Conservation (phyloP, 2,329 filamentous ascomycete genomes). For the Rutstroemia sp. region DNA sequence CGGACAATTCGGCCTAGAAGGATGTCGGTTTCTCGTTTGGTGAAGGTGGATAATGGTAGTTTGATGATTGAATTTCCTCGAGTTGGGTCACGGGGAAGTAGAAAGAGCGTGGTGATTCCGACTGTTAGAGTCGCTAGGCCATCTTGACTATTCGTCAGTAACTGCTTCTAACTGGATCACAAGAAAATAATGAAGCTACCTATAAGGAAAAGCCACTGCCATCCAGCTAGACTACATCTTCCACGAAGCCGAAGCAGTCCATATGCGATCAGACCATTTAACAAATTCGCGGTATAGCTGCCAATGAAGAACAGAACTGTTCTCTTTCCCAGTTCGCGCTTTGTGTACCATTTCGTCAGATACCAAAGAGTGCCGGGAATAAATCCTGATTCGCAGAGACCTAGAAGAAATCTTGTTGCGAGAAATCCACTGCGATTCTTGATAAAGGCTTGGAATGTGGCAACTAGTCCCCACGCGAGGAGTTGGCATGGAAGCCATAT, state of each 20-base stretch:
- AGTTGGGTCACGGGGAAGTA: constrained; percentile 6
- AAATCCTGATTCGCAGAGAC: constrained; percentile 38
- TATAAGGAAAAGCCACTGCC: constrained; percentile 46
- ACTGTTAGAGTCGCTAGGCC: constrained; percentile 16
- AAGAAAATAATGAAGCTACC: neutral
- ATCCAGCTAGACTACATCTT: constrained; percentile 43
- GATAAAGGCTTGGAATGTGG: constrained; percentile 40
- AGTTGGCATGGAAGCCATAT: constrained; percentile 44
- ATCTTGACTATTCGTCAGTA: neutral
- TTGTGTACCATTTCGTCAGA: constrained; percentile 4
- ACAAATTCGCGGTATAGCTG: constrained; percentile 1
- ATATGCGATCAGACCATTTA: constrained; percentile 36
- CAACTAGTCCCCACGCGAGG: constrained; percentile 47
- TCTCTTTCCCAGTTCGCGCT: constrained; percentile 1
- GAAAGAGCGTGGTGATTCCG: constrained; percentile 8
- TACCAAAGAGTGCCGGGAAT: constrained; percentile 41
- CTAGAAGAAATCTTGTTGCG: constrained; percentile 21
- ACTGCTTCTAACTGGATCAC: neutral
- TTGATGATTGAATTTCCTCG: constrained; percentile 4
- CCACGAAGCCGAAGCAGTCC: constrained; percentile 49
- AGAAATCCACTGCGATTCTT: constrained; percentile 31
- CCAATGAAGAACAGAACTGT: constrained; percentile 7
- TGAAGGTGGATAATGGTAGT: constrained; percentile 1
- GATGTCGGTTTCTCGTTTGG: neutral
- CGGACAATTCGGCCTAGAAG: constrained; percentile 2